Conservation (phyloP, 2,329 filamentous ascomycete species). For the Elsinoe arachidis region DNA sequence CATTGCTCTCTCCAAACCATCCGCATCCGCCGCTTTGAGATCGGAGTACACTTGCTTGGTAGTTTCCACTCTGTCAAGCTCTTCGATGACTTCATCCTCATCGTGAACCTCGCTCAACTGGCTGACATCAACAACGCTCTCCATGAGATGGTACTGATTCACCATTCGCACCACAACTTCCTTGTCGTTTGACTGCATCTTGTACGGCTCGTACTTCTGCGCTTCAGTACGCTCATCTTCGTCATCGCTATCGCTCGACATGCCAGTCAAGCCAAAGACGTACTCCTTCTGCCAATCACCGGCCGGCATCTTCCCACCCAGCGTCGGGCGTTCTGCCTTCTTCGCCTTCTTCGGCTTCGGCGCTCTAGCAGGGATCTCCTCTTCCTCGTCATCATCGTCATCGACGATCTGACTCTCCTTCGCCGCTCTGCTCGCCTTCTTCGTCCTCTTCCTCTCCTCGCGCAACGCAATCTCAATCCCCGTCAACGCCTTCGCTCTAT, state of each 20-base stretch:
- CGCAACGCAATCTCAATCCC: neutral
- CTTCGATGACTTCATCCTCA: neutral
- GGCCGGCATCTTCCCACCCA: constrained; percentile 94
- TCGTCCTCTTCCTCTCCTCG: neutral
- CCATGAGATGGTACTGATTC: neutral
- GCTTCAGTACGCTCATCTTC: neutral
- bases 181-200: neutral
- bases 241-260: neutral
- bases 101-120: neutral
- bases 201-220: neutral
- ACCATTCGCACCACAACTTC: neutral
- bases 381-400: neutral
- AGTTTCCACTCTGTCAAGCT: neutral
- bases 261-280: neutral
- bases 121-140: neutral
- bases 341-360: neutral
- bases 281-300: constrained; percentile 44
- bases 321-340: constrained; percentile 72
- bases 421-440: neutral
- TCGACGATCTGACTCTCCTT: neutral
- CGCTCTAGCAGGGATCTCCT: no score
- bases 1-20: neutral
- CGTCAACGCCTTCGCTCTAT: neutral
- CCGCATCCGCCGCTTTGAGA: neutral
- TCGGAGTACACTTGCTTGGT: neutral